Evolutionary conservation across 2,329 filamentous ascomycete species (phyloP).

Genomic region (Ascocoryne sarcoides): DNA sequence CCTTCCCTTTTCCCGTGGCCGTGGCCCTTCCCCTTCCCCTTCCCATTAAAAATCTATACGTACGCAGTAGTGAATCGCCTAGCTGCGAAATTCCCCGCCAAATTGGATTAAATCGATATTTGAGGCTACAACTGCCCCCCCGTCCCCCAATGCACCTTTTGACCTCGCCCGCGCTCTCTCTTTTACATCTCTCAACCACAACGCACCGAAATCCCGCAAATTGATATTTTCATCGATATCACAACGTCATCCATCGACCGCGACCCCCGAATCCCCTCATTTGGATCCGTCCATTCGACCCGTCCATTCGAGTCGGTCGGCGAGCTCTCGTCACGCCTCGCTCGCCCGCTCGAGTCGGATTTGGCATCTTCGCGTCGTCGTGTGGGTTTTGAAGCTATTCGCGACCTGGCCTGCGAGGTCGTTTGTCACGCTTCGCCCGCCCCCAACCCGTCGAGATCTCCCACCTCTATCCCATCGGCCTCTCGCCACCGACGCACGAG

Average conservation of each 20-base stretch:
- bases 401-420: slow-evolving; percentile 10
- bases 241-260: slow-evolving; percentile 13
- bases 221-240: slow-evolving; percentile 20
- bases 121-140: slow-evolving; percentile 4
- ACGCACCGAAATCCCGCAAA: slow-evolving; percentile 22
- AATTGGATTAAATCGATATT: background rate
- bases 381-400: slow-evolving; percentile 26
- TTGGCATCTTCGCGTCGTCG: slow-evolving; percentile 12
- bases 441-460: background rate
- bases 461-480: background rate
- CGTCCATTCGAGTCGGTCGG: background rate
- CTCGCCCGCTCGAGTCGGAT: slow-evolving; percentile 3
- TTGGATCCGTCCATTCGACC: slow-evolving; percentile 10
- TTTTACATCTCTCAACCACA: slow-evolving; percentile 15
- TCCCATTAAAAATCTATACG: no score
- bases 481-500: no score
- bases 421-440: slow-evolving; percentile 12
- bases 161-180: slow-evolving; percentile 8
- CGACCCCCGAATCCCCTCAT: slow-evolving; percentile 8
- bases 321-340: slow-evolving; percentile 1
- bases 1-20: slow-evolving; percentile 1
- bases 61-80: background rate
- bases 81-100: slow-evolving; percentile 1
- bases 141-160: no score
- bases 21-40: slow-evolving; percentile 1